Evolutionary conservation across 805 yeast species (phyloP).

Genomic region (Candida silvatica): DNA sequence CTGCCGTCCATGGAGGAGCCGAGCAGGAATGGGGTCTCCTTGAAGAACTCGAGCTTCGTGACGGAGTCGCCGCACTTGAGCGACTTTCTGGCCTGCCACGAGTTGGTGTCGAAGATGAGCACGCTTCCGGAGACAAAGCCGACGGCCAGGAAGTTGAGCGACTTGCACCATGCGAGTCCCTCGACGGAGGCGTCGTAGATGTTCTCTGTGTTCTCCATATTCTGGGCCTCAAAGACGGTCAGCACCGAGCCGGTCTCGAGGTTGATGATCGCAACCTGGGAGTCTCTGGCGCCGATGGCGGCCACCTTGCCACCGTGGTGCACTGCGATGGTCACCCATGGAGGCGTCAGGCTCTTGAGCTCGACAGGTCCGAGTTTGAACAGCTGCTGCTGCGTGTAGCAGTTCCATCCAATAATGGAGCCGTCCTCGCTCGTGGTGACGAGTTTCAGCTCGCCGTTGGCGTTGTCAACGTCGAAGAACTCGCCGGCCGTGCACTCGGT

Average conservation of each 20-base stretch:
- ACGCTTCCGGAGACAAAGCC: slow-evolving; percentile 88
- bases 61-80: slow-evolving; percentile 72
- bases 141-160: slow-evolving; percentile 60
- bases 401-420: slow-evolving; percentile 81
- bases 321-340: slow-evolving; percentile 76
- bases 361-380: slow-evolving; percentile 60
- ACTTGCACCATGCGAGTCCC: slow-evolving; percentile 66
- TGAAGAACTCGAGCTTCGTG: slow-evolving; percentile 66
- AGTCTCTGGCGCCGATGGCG: slow-evolving; percentile 86
- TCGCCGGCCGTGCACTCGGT: slow-evolving; percentile 73
- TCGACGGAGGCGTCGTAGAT: slow-evolving; percentile 65
- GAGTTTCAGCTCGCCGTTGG: slow-evolving; percentile 49
- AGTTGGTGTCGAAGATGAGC: slow-evolving; percentile 70
- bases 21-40: slow-evolving; percentile 44
- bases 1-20: slow-evolving; percentile 81
- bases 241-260: slow-evolving; percentile 65
- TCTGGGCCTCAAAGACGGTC: slow-evolving; percentile 56
- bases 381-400: slow-evolving; percentile 62
- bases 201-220: slow-evolving; percentile 40
- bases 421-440: slow-evolving; percentile 83
- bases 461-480: slow-evolving; percentile 52
- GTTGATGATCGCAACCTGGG: slow-evolving; percentile 73
- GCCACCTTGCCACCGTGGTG: slow-evolving; percentile 38
- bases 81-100: slow-evolving; percentile 79
- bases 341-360: slow-evolving; percentile 67